A percentile compares a stretch with the other conserved stretches of the same genome.
Evolutionary conservation across 768 basidiomycete species (phyloP).

Genomic region (Pleurotus djamor): DNA sequence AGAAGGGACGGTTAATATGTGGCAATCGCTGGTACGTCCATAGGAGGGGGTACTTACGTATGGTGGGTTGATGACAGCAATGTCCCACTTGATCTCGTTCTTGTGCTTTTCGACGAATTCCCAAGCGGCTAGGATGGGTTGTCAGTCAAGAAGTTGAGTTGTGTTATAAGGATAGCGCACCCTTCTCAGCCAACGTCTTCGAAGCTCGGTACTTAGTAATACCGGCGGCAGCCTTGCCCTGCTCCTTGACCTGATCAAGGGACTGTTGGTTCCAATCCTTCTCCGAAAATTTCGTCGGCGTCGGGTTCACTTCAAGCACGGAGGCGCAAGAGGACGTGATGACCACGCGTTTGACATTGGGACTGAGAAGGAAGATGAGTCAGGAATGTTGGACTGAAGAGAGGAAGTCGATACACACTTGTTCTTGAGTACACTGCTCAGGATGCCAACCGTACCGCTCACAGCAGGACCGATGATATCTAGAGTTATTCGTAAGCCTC

Average conservation of each 20-base stretch:
- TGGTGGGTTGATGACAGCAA: conserved; percentile 54
- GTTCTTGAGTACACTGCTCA: conserved; percentile 56
- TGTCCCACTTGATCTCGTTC: conserved; percentile 42
- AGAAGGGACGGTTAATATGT: background rate
- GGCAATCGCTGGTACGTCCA: background rate
- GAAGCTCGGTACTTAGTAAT: conserved; percentile 55
- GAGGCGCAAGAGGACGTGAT: conserved; percentile 64
- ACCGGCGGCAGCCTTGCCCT: conserved; percentile 40
- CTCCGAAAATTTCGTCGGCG: conserved; percentile 38
- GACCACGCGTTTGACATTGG: conserved; percentile 62
- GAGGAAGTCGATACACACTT: conserved; percentile 28
- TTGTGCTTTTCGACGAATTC: conserved; percentile 42
- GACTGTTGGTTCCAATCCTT: conserved; percentile 60
- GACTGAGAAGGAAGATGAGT: conserved; percentile 16
- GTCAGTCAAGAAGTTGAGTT: no score
- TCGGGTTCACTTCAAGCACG: conserved; percentile 25
- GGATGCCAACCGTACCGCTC: conserved; percentile 61
- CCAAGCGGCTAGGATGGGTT: no score
- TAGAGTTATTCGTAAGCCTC: conserved; percentile 16
- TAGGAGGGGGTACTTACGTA: conserved; percentile 28
- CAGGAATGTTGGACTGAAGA: background rate
- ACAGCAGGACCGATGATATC: conserved; percentile 73
- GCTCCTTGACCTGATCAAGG: conserved; percentile 39
- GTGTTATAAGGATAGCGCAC: no score
- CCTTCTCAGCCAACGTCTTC: conserved; percentile 65